Evolutionary conservation across 495 filamentous ascomycete genomes (phyloP), one percentile per base, ranked within the genome.

Genomic region (Lepidopterella palustris): DNA sequence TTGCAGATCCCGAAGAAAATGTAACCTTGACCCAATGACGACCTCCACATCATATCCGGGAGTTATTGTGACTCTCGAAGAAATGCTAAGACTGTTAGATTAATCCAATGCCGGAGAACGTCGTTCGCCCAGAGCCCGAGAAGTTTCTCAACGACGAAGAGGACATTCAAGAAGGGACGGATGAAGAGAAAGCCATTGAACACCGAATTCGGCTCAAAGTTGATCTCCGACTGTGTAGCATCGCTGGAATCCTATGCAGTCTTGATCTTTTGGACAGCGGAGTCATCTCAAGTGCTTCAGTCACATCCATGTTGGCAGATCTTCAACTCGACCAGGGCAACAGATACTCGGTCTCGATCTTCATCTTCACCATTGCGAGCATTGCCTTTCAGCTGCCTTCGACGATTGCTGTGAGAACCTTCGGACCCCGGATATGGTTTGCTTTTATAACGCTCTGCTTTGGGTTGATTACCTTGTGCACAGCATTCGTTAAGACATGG

Each of bases 291-390:
- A 85, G 81, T 11, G 87, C 87, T 0, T 85, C 86, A 6, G 86
- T 89, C 32, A 90, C 87, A 0, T 85, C 79, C n/a, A 86, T 90
- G 84, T 74, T 84, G 26, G 52, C 69, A 3, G 86, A 90, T 68
- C 75, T 90, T 29, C 78, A 79, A 9, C 76, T 90, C 28, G 77
- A 81, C 29, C 60, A 71, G 32, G 85, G 84, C 10, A 82, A 82
- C 20, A 78, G 83, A 20, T 88, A 86, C 70, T 86, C 82, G 8
- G 80, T 90, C 15, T 78, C 84, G 25, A 90, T 92, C 53, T 86
- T 92, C 71, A 87, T 90, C 68, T 90, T 89, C 74, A 90, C 87
- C 26, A 78, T 90, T 58, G 78, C 85, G 11, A 86, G 82, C 68
- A 87, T 92, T 45, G 78, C 79, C 23, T 90, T 88, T 65, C 87